A percentile compares a stretch with the other conserved stretches of the same genome.
Conservation (phyloP, 2,329 filamentous ascomycete species). For the Nemania serpens region DNA sequence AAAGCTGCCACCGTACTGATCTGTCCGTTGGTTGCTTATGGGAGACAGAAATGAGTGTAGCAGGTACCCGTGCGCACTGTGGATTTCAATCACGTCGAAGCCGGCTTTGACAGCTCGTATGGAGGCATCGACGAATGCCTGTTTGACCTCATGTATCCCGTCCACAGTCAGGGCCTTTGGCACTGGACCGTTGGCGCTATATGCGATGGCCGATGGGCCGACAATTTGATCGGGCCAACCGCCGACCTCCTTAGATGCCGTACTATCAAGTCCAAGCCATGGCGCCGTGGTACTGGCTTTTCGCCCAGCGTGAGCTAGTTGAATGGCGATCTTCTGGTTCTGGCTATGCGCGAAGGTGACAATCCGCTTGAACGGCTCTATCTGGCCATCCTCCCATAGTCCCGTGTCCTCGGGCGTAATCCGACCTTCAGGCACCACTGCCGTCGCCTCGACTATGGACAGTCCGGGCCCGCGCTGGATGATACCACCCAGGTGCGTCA, state of each 20-base stretch:
- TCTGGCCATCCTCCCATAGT: conserved; percentile 74
- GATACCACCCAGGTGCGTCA: conserved; percentile 75
- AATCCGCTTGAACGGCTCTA: conserved; percentile 50
- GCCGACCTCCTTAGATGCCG: conserved; percentile 39
- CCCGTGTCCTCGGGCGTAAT: conserved; percentile 73
- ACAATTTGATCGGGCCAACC: conserved; percentile 47
- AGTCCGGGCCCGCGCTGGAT: conserved; percentile 66
- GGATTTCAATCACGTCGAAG: conserved; percentile 71
- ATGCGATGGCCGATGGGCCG: conserved; percentile 63
- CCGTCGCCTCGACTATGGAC: conserved; percentile 70
- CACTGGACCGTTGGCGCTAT: conserved; percentile 56
- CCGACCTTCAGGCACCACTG: conserved; percentile 68
- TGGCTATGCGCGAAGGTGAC: conserved; percentile 53
- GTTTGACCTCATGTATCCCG: conserved; percentile 44
- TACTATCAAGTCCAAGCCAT: conserved; percentile 38
- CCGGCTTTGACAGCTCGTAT: conserved; percentile 50
- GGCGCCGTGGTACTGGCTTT: conserved; percentile 46
- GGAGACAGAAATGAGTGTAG: conserved; percentile 73
- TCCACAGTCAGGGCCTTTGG: conserved; percentile 62
- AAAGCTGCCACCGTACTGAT: conserved; percentile 70
- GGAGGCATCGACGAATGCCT: conserved; percentile 44
- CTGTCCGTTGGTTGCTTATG: conserved; percentile 69
- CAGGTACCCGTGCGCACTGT: conserved; percentile 80
- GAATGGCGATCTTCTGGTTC: conserved; percentile 70
- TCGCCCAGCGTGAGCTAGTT: conserved; percentile 68